Base-by-base conservation (phyloP, 768 basidiomycete species). In the Psilocybe cubensis region DNA sequence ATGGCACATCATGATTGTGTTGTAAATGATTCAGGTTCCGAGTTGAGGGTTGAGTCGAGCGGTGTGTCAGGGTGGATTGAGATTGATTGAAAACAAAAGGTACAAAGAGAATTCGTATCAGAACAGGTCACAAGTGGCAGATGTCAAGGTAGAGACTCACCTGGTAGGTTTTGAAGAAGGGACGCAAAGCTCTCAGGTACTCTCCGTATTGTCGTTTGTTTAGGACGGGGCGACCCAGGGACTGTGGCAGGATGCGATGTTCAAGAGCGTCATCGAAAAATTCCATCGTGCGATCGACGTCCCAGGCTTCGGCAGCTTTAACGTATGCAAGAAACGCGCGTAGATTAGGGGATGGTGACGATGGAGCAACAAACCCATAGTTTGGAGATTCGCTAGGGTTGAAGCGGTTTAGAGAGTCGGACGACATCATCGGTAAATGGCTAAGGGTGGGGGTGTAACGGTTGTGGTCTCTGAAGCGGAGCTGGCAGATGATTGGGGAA, bases 231-330 rank as follows among this genome's bases (percentile, higher is more conserved):
- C 72, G 66, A 41, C 68, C 69, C 23, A 77, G 58, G 14, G 70
- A 70, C 21, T 64, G 58, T 2, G 76, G 76, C 9, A 77, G 60
- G 44, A 74, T 75, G 4, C 70, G 68, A 54, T 76, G 74, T 41
- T 72, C 72, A 8, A 78, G 66, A 27, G 57, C 48, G 0, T 70
- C 67, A 60, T 74, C 71, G 53, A 76, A 75, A 29, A 70, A 66
- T 10, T 65, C 61, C 20, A 71, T 57, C 48, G 71, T 61, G 12
- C 62, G 59, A 21, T 70, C 69, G 28, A 66, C 46, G 57, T 75
- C 70, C 67, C 69, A 70, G 4, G 63, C 46, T 33, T 75, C 68
- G 23, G 72, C 60, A 17, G 72, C 74, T 43, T 72, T 66, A 35
- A 72, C 53, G 49, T 71, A 75, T 21, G 62, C 65, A 23, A 78